Evolutionary conservation across 805 yeast species (phyloP), one percentile per base, ranked within the genome.

Genomic region (Candida vartiovaarae): DNA sequence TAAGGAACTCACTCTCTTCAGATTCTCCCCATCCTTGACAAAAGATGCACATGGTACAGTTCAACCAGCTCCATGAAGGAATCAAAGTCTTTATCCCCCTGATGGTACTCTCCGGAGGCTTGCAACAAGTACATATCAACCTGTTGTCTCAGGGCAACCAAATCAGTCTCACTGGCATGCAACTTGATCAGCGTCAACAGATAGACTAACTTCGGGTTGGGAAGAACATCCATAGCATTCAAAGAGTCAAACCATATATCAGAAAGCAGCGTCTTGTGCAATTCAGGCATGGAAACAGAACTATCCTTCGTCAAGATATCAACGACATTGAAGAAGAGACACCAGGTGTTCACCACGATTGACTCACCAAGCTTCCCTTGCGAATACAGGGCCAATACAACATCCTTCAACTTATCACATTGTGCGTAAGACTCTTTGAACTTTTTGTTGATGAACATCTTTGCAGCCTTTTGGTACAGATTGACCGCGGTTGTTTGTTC

Each of bases 321-420:
- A 11, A 59, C 44, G 27, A 59, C 36, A 35, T 56, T 57, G 44
- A 59, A 50, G 37, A 57, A 57, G 10, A 59, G 40, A 4, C 55
- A 42, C 62, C 62, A 59, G 8, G 52, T 32, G 33, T 48, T 56
- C 6, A 47, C 35, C 9, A 54, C 50, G 3, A 52, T 15, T 9
- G 40, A 44, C 5, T 44, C 40, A 7, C 47, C 51, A 25, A 57
- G 47, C 35, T 37, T 32, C 4, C 40, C 44, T 9, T 42, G 43
- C 5, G 50, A 46, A 8, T 41, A 48, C 10, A 53, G 40, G 0
- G 15, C 25, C 10, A 49, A 30, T 3, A 50, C 43, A 2, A 46
- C 39, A 7, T 46, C 44, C 0, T 50, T 43, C 23, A 55, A 28
- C 8, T 34, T 36, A 6, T 39, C 29, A 2, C 41, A 24, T 1